These are phyloP conservation scores for Codiaeum variegatum DNA, from an alignment of 441 rosid species.

Conservation along the genomic window DNA sequence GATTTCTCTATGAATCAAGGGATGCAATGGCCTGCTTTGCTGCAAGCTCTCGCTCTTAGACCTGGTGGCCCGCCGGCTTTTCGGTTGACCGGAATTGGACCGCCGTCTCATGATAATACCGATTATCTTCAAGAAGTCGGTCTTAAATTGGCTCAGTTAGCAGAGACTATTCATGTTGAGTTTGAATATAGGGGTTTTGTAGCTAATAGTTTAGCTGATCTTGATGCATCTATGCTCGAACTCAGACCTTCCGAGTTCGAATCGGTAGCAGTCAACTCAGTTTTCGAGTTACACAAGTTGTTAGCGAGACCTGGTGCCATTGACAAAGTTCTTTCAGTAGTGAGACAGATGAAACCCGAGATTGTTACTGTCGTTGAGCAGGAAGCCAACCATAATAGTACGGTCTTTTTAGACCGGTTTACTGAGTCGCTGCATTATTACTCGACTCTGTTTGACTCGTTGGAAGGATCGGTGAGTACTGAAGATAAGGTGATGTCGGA, in stretches of 20 bases:
- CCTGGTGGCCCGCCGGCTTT: constrained; percentile 81
- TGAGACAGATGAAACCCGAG: constrained; percentile 63
- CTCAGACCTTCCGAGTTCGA: constrained; percentile 54
- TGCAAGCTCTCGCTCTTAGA: constrained; percentile 71
- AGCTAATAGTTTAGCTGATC: constrained; percentile 72
- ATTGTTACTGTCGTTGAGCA: constrained; percentile 83
- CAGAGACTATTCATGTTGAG: constrained; percentile 60
- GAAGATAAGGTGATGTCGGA: constrained; percentile 65
- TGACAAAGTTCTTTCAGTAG: constrained; percentile 57
- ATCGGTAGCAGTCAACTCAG: constrained; percentile 80
- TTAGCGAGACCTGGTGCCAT: constrained; percentile 60
- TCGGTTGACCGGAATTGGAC: constrained; percentile 77
- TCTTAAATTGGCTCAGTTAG: constrained; percentile 63
- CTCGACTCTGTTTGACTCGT: constrained; percentile 77
- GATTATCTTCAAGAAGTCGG: constrained; percentile 85
- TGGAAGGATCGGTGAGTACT: constrained; percentile 53
- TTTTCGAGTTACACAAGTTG: constrained; percentile 71
- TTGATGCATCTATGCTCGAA: constrained; percentile 70
- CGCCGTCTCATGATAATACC: constrained; percentile 53
- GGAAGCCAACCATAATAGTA: constrained; percentile 82
- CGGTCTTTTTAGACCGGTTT: constrained; percentile 75
- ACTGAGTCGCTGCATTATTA: constrained; percentile 71
- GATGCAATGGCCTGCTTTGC: constrained; percentile 82
- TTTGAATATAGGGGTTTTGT: constrained; percentile 79
- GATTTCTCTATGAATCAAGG: constrained; percentile 82